Evolutionary conservation across 1,139 yeast species (phyloP).

Genomic region (Taphrina communis): DNA sequence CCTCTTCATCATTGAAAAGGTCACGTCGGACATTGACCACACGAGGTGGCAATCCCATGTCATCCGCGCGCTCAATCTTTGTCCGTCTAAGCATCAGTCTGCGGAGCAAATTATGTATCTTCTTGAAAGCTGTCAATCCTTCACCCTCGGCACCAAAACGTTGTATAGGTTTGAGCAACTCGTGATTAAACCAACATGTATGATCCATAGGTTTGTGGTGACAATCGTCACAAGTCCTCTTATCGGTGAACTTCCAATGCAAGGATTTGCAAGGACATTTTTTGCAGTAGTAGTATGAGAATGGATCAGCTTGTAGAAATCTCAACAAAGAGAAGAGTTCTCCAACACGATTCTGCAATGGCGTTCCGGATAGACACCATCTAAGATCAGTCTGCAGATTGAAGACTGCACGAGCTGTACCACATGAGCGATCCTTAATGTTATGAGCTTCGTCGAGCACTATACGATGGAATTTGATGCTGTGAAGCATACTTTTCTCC

Average conservation of each 20-base stretch:
- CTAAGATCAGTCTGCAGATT: constrained; percentile 70
- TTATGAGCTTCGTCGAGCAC: constrained; percentile 96
- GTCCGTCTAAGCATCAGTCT: constrained; percentile 93
- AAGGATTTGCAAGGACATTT: constrained; percentile 81
- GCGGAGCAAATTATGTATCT: constrained; percentile 72
- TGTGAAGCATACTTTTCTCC: constrained; percentile 76
- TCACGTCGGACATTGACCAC: constrained; percentile 86
- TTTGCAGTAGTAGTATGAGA: constrained; percentile 85
- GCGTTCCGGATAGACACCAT: constrained; percentile 95
- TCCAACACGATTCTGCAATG: constrained; percentile 93
- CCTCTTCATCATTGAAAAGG: constrained; percentile 89
- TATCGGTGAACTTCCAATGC: constrained; percentile 82
- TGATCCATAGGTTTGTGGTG: constrained; percentile 94
- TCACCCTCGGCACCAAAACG: constrained; percentile 79
- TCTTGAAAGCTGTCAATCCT: constrained; percentile 61
- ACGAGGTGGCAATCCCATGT: constrained; percentile 93
- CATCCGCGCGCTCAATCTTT: constrained; percentile 94
- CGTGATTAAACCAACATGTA: constrained; percentile 92
- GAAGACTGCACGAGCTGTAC: constrained; percentile 91
- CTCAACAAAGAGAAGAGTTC: constrained; percentile 91
- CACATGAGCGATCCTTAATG: constrained; percentile 90
- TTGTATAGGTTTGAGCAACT: constrained; percentile 89
- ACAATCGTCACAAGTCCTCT: constrained; percentile 83
- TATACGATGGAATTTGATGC: constrained; percentile 81
- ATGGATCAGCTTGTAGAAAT: constrained; percentile 81